Evolutionary conservation across 805 yeast species (phyloP), one percentile per base, ranked within the genome.

Genomic region (Wickerhamiella shivajii): DNA sequence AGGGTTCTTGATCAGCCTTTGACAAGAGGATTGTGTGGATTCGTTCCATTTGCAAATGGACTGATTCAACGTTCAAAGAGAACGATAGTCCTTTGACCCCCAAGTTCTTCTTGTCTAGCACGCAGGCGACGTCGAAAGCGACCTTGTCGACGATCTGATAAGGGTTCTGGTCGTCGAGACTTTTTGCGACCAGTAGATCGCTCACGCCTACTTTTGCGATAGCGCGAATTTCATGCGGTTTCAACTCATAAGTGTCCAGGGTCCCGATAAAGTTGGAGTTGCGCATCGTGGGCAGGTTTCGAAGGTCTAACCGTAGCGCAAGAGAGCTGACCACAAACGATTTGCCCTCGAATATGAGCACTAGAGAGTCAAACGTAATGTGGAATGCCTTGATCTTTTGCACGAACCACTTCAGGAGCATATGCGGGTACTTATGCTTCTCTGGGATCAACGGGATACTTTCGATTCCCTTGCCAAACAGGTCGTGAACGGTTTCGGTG

Each of bases 191-290:
- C 30, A 47, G 53, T 12, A 53, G 42, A 33, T 56, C 59, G 18
- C 38, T 28, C 5, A 54, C 27, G 20, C 33, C 24, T 18, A 56
- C 31, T 29, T 44, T 42, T 25, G 46, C 39, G 15, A 39, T 39
- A 3, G 55, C 45, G 5, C 55, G 52, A 18, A 50, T 39, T 33
- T 55, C 60, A 22, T 43, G 44, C 6, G 42, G 39, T 20, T 43
- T 40, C 28, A 45, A 37, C 33, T 41, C 34, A 39, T 46, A 45
- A 38, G 41, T 43, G 31, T 56, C 59, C 12, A 56, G 45, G 3
- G 60, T 56, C 4, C 60, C 61, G 10, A 50, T 47, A 39, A 56
- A 55, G 18, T 45, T 49, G 18, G 42, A 35, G 10, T 29, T 22
- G 18, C 39, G 41, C 31, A 36, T 15, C 8, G 45, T 42, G 24